Evolutionary conservation across 2,329 filamentous ascomycete species (phyloP).

Genomic region (Penicillium vulpinum): DNA sequence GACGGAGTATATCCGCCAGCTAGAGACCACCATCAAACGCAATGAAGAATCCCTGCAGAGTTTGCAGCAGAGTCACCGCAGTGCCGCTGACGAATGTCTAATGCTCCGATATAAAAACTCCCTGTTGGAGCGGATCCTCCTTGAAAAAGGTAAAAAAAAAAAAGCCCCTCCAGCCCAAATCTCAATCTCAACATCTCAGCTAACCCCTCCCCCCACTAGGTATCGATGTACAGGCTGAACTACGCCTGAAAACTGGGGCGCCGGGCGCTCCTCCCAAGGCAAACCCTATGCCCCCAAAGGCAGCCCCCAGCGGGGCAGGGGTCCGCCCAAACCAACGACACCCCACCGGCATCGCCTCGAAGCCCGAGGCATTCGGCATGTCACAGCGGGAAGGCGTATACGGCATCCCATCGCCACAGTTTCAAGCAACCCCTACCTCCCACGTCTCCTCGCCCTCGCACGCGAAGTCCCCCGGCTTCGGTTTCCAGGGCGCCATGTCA

Average conservation of each 20-base stretch:
- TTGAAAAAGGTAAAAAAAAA: constrained; percentile 95
- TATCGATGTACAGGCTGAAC: constrained; percentile 95
- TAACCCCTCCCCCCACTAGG: constrained; percentile 54
- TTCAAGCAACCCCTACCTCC: constrained; percentile 78
- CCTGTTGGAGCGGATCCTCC: constrained; percentile 85
- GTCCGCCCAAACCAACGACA: constrained; percentile 72
- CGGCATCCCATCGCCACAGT: constrained; percentile 64
- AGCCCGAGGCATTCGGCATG: constrained; percentile 52
- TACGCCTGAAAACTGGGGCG: constrained; percentile 88
- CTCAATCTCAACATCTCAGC: background rate
- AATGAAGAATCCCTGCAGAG: constrained; percentile 93
- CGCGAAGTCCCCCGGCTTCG: constrained; percentile 62
- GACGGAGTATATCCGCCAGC: constrained; percentile 98
- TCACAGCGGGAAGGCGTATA: constrained; percentile 51
- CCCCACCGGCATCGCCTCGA: constrained; percentile 72
- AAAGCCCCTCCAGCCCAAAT: background rate
- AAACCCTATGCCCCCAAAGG: constrained; percentile 68
- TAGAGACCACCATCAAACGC: constrained; percentile 94
- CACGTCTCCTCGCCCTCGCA: constrained; percentile 69
- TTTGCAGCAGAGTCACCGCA: constrained; percentile 90
- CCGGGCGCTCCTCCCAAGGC: constrained; percentile 66
- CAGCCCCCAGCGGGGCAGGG: constrained; percentile 76
- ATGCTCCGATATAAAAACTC: constrained; percentile 99
- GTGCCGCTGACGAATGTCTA: constrained; percentile 90
- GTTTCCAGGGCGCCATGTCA: constrained; percentile 61